Base-by-base conservation (phyloP, 305 asterid genomes). In the Caryopteris hybrid region DNA sequence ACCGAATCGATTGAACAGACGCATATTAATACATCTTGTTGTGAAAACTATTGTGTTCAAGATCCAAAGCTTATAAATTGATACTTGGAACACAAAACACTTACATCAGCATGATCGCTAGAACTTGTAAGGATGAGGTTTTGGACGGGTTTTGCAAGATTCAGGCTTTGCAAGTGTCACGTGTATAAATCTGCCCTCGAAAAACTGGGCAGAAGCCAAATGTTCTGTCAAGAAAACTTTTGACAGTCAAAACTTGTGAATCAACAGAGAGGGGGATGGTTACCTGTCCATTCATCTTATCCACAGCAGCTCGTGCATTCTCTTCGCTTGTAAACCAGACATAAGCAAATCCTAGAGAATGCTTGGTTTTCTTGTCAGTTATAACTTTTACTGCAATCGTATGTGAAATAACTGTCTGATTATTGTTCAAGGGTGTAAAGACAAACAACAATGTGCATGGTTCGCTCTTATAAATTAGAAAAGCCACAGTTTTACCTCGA, bases 201-300 rank as follows among this genome's bases (percentile, higher is more conserved):
- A 75, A 67, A 83, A 83, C 91, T 85, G 66, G 55, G 77, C 50
- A 77, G 39, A 43, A 61, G 18, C 51, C 57, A 27, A 51, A 66
- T 0, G 52, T 14, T 21, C 11, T 18, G 25, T 70, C 43, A 59
- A 60, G 45, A 58, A 65, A 53, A 13, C 9, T 39, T 55, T 9
- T 23, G 8, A 66, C 23, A 43, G 34, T 38, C 42, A 42, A 38
- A 63, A 51, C 50, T 56, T 21, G 16, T 5, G 25, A 72, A 58
- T 50, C 48, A 13, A 70, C 69, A 68, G n/a, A 51, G 52, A 41
- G n/a, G 33, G 69, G 4, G 33, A 39, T 20, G 61, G 7, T 61
- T 54, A 81, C 88, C 82, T 83, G 63, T 55, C 91, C 91, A 18
- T 79, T 83, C 88, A 85, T 80, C 69, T 71, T 80, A 2, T 78